Evolutionary conservation across 495 filamentous ascomycete genomes (phyloP).

Genomic region (Podospora fimiseda): DNA sequence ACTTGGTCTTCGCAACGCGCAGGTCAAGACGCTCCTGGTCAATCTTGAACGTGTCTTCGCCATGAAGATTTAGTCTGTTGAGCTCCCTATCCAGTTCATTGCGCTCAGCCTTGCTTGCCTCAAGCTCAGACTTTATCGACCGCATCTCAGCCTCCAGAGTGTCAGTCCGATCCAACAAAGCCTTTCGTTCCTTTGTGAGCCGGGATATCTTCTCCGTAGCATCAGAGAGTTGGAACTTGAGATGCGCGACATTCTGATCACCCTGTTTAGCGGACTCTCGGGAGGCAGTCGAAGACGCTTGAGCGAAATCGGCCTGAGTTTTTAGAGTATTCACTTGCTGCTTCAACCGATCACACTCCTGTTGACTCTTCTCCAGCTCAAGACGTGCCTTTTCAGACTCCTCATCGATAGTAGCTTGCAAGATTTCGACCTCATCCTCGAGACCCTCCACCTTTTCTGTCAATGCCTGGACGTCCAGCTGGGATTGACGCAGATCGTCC

Average conservation of each 20-base stretch:
- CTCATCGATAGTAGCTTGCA: slow-evolving; percentile 69
- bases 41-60: slow-evolving; percentile 48
- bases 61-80: slow-evolving; percentile 41
- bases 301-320: slow-evolving; percentile 13
- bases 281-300: slow-evolving; percentile 14
- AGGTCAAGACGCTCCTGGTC: slow-evolving; percentile 59
- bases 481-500: slow-evolving; percentile 62
- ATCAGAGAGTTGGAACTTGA: slow-evolving; percentile 30
- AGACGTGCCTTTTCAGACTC: slow-evolving; percentile 63
- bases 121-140: slow-evolving; percentile 45
- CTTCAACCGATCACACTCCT: slow-evolving; percentile 46
- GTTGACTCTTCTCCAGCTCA: slow-evolving; percentile 41
- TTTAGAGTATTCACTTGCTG: slow-evolving; percentile 38
- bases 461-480: slow-evolving; percentile 56
- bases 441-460: slow-evolving; percentile 65
- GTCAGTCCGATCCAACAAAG: slow-evolving; percentile 56
- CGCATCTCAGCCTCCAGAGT: slow-evolving; percentile 56
- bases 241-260: slow-evolving; percentile 22
- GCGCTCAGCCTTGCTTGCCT: slow-evolving; percentile 55
- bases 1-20: slow-evolving; percentile 50
- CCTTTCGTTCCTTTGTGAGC: slow-evolving; percentile 51
- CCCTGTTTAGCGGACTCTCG: slow-evolving; percentile 24
- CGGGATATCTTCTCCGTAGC: slow-evolving; percentile 28
- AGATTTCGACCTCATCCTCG: slow-evolving; percentile 73
- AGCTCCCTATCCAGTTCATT: slow-evolving; percentile 58